phyloP scores from a whole-genome alignment of 176 grass and related monocot genomes.

The Paspalum vaginatum region DNA sequence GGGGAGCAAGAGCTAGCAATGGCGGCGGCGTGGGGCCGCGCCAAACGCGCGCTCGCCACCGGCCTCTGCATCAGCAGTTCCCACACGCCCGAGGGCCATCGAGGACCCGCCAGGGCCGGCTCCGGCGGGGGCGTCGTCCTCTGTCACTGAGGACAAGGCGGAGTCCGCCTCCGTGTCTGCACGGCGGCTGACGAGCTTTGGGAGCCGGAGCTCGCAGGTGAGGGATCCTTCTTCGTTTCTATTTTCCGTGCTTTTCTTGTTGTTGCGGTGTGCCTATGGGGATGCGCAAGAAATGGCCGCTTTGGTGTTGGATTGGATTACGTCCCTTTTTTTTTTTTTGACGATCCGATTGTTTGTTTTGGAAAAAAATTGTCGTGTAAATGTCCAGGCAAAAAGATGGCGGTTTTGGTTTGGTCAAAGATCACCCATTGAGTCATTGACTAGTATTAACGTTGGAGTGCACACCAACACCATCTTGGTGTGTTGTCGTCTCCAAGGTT shows the following conservation, averaged over 20 bases:
- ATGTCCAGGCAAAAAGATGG: background rate
- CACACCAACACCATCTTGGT: background rate
- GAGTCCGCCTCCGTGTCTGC: conserved; percentile 26
- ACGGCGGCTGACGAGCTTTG: conserved; percentile 39
- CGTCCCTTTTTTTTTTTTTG: no score
- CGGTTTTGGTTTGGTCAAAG: background rate
- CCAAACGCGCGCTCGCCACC: conserved; percentile 55
- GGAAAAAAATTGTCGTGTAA: background rate
- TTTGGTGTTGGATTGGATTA: background rate
- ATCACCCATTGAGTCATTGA: background rate
- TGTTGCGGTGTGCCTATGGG: background rate
- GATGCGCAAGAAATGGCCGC: background rate
- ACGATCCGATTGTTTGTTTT: no score
- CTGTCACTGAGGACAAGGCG: background rate
- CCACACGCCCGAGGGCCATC: conserved; percentile 25
- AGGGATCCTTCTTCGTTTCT: background rate
- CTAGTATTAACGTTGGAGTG: background rate
- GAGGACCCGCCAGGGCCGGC: background rate
- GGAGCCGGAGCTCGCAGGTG: conserved; percentile 55
- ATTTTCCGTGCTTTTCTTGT: no score
- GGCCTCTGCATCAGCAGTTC: conserved; percentile 57
- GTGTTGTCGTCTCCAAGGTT: background rate
- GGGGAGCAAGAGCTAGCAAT: conserved; percentile 43
- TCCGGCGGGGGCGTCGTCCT: background rate
- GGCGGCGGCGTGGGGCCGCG: conserved; percentile 66